A percentile compares a stretch with the other conserved stretches of the same genome.
These are phyloP conservation scores for Geranium brycei DNA, from an alignment of 345 rosid species.

Conservation along the genomic window DNA sequence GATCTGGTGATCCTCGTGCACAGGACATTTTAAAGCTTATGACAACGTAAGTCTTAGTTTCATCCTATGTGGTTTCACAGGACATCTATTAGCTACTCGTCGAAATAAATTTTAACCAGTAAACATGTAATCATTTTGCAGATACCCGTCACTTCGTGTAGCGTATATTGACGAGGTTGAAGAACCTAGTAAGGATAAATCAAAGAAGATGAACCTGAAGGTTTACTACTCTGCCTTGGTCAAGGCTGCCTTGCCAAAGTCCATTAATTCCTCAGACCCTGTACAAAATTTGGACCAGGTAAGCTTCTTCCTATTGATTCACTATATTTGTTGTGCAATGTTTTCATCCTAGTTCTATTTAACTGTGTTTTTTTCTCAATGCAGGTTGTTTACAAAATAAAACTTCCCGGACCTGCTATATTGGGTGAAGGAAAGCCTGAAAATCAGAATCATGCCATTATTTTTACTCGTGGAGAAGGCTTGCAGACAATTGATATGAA, in stretches of 20 bases:
- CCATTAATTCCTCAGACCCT: slow-evolving; percentile 69
- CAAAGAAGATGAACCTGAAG: slow-evolving; percentile 54
- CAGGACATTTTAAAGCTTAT: slow-evolving; percentile 82
- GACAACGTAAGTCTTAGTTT: slow-evolving; percentile 45
- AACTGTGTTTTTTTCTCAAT: too few species aligned
- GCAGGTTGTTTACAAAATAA: slow-evolving; percentile 89
- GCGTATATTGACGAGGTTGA: slow-evolving; percentile 98
- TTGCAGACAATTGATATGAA: slow-evolving; percentile 98
- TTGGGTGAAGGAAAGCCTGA: slow-evolving; percentile 99
- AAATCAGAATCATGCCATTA: slow-evolving; percentile 96
- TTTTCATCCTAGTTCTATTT: too few species aligned
- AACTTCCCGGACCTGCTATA: slow-evolving; percentile 94
- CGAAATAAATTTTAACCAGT: not conserved
- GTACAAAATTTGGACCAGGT: slow-evolving; percentile 95
- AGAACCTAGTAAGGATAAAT: slow-evolving; percentile 58
- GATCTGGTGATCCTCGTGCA: slow-evolving; percentile 74
- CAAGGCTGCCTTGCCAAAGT: slow-evolving; percentile 74
- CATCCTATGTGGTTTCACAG: not conserved
- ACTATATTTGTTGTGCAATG: too few species aligned
- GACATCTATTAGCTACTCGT: not conserved
- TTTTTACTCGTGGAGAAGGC: slow-evolving; percentile 96
- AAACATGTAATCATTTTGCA: slow-evolving; percentile 21
- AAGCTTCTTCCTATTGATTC: too few species aligned
- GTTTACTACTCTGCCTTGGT: slow-evolving; percentile 79
- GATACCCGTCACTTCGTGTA: slow-evolving; percentile 93